phyloP scores from a whole-genome alignment of 2,329 filamentous ascomycete species.

The Mycocentrospora acerina region DNA sequence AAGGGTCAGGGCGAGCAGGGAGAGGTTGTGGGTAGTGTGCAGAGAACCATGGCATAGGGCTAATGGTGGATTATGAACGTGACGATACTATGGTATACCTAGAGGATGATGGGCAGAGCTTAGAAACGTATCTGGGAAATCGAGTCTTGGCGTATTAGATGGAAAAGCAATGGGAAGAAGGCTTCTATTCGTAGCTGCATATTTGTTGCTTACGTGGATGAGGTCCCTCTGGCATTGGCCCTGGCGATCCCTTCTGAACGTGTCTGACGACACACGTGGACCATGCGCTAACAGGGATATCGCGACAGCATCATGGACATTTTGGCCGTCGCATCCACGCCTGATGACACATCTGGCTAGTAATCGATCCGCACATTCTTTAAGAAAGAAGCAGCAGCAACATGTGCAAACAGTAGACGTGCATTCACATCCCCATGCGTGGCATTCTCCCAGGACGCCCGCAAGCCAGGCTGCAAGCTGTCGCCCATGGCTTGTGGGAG shows the following conservation, averaged over 20 bases:
- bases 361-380: not conserved
- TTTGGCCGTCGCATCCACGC: too few species aligned
- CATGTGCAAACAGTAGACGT: conserved; percentile 28
- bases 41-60: conserved; percentile 31
- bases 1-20: conserved; percentile 30
- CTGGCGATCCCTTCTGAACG: not conserved
- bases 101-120: too few species aligned
- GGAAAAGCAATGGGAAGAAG: too few species aligned
- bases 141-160: too few species aligned
- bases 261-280: not conserved
- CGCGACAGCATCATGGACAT: not conserved
- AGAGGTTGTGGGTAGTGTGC: conserved; percentile 34
- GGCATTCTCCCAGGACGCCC: conserved; percentile 78
- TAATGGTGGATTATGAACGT: not conserved
- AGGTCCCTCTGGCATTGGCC: too few species aligned
- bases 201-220: too few species aligned
- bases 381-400: conserved; percentile 9
- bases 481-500: conserved; percentile 74
- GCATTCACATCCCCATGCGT: conserved; percentile 58
- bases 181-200: too few species aligned
- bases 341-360: too few species aligned
- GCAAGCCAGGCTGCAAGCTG: conserved; percentile 73
- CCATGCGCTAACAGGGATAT: not conserved
- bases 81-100: too few species aligned
- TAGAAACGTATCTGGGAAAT: too few species aligned